These are phyloP conservation scores for Aspergillus latus DNA, from an alignment of 2,329 filamentous ascomycete genomes.

Conservation along the genomic window DNA sequence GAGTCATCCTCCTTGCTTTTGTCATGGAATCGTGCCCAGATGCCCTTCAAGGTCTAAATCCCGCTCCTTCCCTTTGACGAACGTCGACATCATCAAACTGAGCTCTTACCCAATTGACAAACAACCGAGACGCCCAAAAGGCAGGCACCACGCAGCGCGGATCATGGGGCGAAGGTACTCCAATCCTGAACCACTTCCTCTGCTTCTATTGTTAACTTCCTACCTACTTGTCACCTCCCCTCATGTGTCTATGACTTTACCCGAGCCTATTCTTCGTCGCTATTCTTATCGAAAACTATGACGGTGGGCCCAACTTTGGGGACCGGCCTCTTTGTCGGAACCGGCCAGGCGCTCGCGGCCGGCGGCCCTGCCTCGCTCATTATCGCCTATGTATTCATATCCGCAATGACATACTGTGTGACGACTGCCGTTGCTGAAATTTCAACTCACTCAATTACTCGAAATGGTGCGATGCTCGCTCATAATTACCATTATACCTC, in stretches of 20 bases:
- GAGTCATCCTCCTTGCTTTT: background rate
- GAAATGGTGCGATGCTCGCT: constrained; percentile 41
- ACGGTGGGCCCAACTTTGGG: constrained; percentile 59
- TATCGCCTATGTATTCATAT: constrained; percentile 52
- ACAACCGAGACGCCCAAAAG: background rate
- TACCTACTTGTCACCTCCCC: background rate
- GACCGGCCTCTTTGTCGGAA: constrained; percentile 56
- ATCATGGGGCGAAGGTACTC: background rate
- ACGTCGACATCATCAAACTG: background rate
- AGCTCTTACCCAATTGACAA: background rate
- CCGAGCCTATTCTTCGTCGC: constrained; percentile 12
- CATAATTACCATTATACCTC: constrained; percentile 43
- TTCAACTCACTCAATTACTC: constrained; percentile 38
- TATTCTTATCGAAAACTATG: constrained; percentile 47
- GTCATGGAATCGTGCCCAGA: background rate
- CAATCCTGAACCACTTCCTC: background rate
- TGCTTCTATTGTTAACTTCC: background rate
- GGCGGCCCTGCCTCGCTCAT: constrained; percentile 55
- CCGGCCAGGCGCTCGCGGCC: constrained; percentile 53
- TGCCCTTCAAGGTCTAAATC: background rate
- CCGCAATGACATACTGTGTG: constrained; percentile 48
- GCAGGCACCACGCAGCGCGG: background rate
- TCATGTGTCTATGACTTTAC: background rate
- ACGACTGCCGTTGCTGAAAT: constrained; percentile 47
- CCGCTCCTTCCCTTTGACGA: background rate